Conservation (phyloP, 768 basidiomycete genomes). For the Lentinula lateritia region DNA sequence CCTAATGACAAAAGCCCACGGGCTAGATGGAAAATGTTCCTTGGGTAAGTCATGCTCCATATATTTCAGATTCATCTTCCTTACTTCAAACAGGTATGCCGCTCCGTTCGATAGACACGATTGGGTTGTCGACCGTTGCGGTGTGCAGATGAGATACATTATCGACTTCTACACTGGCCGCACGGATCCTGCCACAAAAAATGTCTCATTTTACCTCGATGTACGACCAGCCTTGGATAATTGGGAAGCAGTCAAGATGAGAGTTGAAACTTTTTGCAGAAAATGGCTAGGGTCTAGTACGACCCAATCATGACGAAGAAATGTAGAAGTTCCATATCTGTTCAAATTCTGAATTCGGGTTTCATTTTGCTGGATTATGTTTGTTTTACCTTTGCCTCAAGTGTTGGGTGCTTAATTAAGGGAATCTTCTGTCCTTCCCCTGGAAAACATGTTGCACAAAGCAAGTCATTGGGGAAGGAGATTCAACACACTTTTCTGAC, state of each 20-base stretch:
- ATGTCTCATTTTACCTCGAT: conserved; percentile 88
- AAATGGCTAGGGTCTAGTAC: conserved; percentile 20
- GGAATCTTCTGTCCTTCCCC: too few species aligned
- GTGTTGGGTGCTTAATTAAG: too few species aligned
- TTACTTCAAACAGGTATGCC: conserved; percentile 57
- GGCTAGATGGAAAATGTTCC: conserved; percentile 74
- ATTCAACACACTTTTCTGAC: too few species aligned
- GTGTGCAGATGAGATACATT: conserved; percentile 83
- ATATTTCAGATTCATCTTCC: conserved; percentile 3
- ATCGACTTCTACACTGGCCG: conserved; percentile 98
- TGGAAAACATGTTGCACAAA: too few species aligned
- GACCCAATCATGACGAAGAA: neutral
- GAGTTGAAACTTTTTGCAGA: conserved; percentile 52
- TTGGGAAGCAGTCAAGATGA: conserved; percentile 91
- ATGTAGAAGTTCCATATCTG: too few species aligned
- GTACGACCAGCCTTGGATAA: conserved; percentile 90
- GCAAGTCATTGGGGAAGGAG: too few species aligned
- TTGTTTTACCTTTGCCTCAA: too few species aligned
- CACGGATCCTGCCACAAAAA: conserved; percentile 36
- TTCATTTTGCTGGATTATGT: too few species aligned
- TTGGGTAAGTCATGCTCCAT: conserved; percentile 62
- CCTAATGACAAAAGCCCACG: conserved; percentile 76
- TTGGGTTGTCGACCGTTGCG: conserved; percentile 94
- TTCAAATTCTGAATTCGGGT: too few species aligned
- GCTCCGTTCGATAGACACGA: conserved; percentile 96